Evolutionary conservation across 148 eudicot genomes (phyloP), one percentile per base, ranked within the genome.

Genomic region (Silene latifolia): DNA sequence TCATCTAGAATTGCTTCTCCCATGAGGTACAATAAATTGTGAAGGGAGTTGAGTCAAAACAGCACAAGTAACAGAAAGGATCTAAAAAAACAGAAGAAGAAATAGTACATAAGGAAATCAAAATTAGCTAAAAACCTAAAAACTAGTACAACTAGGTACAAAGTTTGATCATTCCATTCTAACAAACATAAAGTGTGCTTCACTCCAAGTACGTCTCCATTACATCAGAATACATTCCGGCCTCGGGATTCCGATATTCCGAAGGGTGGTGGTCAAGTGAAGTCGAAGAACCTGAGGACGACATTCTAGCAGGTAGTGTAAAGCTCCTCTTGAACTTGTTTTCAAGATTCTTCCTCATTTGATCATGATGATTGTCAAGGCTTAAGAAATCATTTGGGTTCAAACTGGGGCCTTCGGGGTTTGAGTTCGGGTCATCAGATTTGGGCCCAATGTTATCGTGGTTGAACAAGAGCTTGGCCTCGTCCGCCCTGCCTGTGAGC

Each of bases 131-230:
- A 79, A 3, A 82, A 75, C 17, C 39, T 73, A 71, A 78, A 71
- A 64, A 61, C 80, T 73, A 82, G 79, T 80, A 71, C 67, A 75
- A 54, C 83, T 83, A 80, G 71, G 74, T 77, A 85, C 86, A 83
- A 47, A 71, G 77, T 77, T 56, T 56, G 54, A 64, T 44, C 27
- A n/a, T 1, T 23, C 35, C 69, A 67, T 46, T 73, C 66, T 69
- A 65, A 64, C 66, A 71, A 18, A 46, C 27, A 32, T 67, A 18
- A 56, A n/a, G n/a, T 48, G 47, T n/a, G 13, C 62, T 74, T 79
- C 74, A 83, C 75, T 85, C 92, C 84, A 87, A 84, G 90, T 80
- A 93, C 44, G 90, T 87, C 85, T 91, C 98, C 98, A 93, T 91
- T 54, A 91, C 97, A 87, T 91, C 97, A 32, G 89, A 66, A 86